A percentile compares a stretch with the other conserved stretches of the same genome.
phyloP scores from a whole-genome alignment of 352 stramenopile genomes.

The Phytophthora meadii region DNA sequence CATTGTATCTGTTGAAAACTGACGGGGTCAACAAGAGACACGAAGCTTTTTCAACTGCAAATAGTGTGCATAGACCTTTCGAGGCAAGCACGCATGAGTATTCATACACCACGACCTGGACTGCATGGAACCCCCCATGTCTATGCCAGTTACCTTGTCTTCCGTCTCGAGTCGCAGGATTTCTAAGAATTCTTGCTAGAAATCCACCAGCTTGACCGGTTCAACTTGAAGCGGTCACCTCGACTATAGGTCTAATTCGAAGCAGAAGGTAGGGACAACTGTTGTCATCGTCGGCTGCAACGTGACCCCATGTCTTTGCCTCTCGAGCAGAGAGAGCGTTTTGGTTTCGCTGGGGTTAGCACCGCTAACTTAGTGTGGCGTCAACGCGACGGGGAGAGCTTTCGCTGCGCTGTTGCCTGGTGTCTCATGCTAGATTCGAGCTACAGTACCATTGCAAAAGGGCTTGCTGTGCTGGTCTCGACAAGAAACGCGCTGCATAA shows the following conservation, averaged over 20 bases:
- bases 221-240: not conserved
- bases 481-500: conserved; percentile 26
- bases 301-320: conserved; percentile 5
- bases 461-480: conserved; percentile 6
- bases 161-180: not conserved
- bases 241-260: not conserved
- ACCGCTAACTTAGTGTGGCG: not conserved
- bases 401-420: not conserved
- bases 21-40: no score
- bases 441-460: no score
- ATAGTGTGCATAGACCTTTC: conserved; percentile 28
- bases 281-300: conserved; percentile 7
- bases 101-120: conserved; percentile 1
- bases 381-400: not conserved
- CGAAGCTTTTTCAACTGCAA: conserved; percentile 33
- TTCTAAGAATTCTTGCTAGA: not conserved
- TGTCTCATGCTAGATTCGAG: conserved; percentile 7
- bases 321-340: conserved; percentile 5
- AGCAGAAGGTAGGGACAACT: conserved; percentile 9
- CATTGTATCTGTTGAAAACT: no score
- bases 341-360: not conserved
- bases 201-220: not conserved
- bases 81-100: conserved; percentile 24
- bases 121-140: conserved; percentile 11
- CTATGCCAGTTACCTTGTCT: conserved; percentile 8